A percentile compares a stretch with the other conserved stretches of the same genome.
Conservation (phyloP, 805 yeast genomes). For the Scheffersomyces lignosus region DNA sequence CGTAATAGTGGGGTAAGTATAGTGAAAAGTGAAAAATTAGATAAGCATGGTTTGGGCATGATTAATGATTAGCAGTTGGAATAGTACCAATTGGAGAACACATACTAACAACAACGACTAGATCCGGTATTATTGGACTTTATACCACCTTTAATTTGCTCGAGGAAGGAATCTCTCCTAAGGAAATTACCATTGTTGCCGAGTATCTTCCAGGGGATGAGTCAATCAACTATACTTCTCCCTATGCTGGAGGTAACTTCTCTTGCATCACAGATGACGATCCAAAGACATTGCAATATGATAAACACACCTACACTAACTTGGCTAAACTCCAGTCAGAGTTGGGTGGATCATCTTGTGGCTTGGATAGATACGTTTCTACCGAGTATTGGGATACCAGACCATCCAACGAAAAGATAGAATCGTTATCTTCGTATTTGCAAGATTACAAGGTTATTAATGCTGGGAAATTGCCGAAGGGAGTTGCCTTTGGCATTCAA, state of each 20-base stretch:
- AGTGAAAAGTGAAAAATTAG: too few species aligned
- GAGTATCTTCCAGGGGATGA: constrained; percentile 78
- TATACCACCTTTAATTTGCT: constrained; percentile 57
- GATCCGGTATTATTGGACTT: constrained; percentile 68
- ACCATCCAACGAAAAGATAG: constrained; percentile 49
- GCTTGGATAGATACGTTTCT: constrained; percentile 56
- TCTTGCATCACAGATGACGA: constrained; percentile 58
- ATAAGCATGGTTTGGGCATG: too few species aligned
- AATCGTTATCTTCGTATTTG: constrained; percentile 49
- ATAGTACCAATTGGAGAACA: too few species aligned
- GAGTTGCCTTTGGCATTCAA: constrained; percentile 55
- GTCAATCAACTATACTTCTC: constrained; percentile 71
- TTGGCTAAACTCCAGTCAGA: constrained; percentile 40
- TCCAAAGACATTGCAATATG: constrained; percentile 42
- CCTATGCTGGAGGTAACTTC: constrained; percentile 62
- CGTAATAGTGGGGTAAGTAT: constrained; percentile 33
- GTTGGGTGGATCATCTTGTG: constrained; percentile 54
- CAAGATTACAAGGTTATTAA: constrained; percentile 44
- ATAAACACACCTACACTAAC: constrained; percentile 56
- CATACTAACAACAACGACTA: constrained; percentile 8
- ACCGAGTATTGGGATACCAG: constrained; percentile 57
- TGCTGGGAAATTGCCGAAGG: constrained; percentile 45
- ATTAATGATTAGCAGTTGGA: too few species aligned
- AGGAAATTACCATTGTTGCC: constrained; percentile 57
- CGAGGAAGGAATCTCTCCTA: constrained; percentile 37